Conservation (phyloP, 2,329 filamentous ascomycete genomes). For the Chaetoscypha palmicola region DNA sequence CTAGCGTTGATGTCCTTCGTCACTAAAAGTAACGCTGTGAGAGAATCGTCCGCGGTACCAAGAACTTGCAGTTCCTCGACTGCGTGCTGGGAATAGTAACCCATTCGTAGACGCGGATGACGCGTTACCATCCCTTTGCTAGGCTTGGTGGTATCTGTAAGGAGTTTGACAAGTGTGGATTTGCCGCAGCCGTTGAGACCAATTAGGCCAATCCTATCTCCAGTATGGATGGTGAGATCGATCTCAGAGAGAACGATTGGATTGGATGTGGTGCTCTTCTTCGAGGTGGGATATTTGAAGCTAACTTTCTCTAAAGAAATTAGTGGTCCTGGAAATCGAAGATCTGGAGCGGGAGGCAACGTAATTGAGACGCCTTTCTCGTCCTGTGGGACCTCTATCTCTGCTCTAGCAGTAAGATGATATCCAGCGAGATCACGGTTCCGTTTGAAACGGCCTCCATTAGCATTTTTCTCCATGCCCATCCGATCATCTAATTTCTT, state of each 20-base stretch:
- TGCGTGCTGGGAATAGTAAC: slow-evolving; percentile 75
- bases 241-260: slow-evolving; percentile 53
- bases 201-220: slow-evolving; percentile 67
- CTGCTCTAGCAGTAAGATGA: slow-evolving; percentile 50
- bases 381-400: slow-evolving; percentile 64
- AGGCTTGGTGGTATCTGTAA: slow-evolving; percentile 54
- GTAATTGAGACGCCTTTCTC: slow-evolving; percentile 50
- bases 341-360: slow-evolving; percentile 57
- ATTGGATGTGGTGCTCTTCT: slow-evolving; percentile 17
- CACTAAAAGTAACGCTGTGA: slow-evolving; percentile 62
- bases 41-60: slow-evolving; percentile 38
- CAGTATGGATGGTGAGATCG: slow-evolving; percentile 61
- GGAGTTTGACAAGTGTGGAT: slow-evolving; percentile 66
- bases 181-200: slow-evolving; percentile 80
- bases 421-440: slow-evolving; percentile 65
- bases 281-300: slow-evolving; percentile 52
- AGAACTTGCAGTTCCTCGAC: slow-evolving; percentile 60
- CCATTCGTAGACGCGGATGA: slow-evolving; percentile 63
- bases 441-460: slow-evolving; percentile 71
- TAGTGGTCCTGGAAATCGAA: slow-evolving; percentile 69
- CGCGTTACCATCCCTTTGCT: slow-evolving; percentile 54
- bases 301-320: slow-evolving; percentile 63
- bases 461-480: slow-evolving; percentile 67
- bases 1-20: slow-evolving; percentile 45
- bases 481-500: slow-evolving; percentile 78